phyloP scores from a whole-genome alignment of 805 yeast species.

The Kluyveromyces nonfermentans region DNA sequence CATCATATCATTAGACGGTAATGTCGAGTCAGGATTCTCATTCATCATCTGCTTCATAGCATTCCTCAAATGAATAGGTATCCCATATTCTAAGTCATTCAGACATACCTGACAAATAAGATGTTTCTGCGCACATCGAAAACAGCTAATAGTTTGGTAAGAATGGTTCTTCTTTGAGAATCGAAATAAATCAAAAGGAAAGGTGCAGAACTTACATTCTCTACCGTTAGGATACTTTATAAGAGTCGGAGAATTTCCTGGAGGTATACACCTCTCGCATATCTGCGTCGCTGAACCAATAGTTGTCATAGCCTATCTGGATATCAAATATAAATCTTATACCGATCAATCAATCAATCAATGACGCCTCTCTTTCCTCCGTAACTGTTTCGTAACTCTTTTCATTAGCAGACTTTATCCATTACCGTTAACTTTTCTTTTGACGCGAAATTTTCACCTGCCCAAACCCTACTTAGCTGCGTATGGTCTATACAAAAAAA shows the following conservation, averaged over 20 bases:
- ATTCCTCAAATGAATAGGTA: conserved; percentile 73
- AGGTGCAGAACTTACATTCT: conserved; percentile 78
- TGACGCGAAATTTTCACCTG: no score
- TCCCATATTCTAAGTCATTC: conserved; percentile 69
- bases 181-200: conserved; percentile 45
- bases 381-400: no score
- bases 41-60: conserved; percentile 46
- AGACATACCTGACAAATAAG: conserved; percentile 87
- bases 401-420: no score
- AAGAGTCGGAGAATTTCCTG: conserved; percentile 39
- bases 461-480: no score
- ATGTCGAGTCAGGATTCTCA: conserved; percentile 32
- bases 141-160: conserved; percentile 69
- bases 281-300: conserved; percentile 22
- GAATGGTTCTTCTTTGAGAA: conserved; percentile 34
- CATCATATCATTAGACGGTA: conserved; percentile 39
- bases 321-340: no score
- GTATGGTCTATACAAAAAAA: no score
- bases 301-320: no score
- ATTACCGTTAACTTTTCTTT: no score
- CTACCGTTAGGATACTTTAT: conserved; percentile 59
- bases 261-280: conserved; percentile 68
- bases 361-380: no score
- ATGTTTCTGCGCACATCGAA: conserved; percentile 66
- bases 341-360: no score